Percentiles rank a stretch among this genome's conserved stretches.
Conservation (phyloP, 106 monocot species). For the Allium cepa region DNA sequence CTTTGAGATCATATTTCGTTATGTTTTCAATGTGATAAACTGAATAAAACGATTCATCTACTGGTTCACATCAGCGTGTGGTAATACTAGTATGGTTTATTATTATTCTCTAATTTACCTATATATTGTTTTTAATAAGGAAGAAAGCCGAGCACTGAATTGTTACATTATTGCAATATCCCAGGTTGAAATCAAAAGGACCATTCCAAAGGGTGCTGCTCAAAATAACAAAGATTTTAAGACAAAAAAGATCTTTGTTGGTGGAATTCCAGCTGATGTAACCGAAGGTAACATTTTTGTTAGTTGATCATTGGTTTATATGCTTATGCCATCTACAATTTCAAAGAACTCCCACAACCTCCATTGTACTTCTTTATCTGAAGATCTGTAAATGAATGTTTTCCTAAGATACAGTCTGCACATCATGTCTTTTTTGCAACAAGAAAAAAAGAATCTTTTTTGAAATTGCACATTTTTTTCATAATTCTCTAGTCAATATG, state of each 20-base stretch:
- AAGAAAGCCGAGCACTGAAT: background rate
- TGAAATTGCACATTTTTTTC: no score
- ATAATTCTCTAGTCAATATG: no score
- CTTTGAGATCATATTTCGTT: background rate
- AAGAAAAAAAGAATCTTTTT: no score
- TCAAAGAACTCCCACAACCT: no score
- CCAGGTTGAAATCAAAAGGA: conserved; percentile 98
- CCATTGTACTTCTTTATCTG: no score
- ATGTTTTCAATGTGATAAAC: background rate
- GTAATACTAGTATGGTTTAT: background rate
- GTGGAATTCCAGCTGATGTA: conserved; percentile 66
- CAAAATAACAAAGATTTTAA: conserved; percentile 64
- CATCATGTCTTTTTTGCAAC: no score
- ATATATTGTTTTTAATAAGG: background rate
- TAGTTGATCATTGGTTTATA: no score
- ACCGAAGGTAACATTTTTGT: conserved; percentile 48
- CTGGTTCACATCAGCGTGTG: background rate
- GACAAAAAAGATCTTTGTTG: conserved; percentile 98
- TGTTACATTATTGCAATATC: background rate
- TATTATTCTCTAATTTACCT: background rate
- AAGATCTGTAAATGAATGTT: no score
- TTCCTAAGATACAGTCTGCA: no score
- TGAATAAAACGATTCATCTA: background rate
- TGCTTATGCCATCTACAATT: no score
- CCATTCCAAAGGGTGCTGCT: conserved; percentile 78